Evolutionary conservation across 176 grass and related monocot species (phyloP).

Genomic region (Avena eriantha): DNA sequence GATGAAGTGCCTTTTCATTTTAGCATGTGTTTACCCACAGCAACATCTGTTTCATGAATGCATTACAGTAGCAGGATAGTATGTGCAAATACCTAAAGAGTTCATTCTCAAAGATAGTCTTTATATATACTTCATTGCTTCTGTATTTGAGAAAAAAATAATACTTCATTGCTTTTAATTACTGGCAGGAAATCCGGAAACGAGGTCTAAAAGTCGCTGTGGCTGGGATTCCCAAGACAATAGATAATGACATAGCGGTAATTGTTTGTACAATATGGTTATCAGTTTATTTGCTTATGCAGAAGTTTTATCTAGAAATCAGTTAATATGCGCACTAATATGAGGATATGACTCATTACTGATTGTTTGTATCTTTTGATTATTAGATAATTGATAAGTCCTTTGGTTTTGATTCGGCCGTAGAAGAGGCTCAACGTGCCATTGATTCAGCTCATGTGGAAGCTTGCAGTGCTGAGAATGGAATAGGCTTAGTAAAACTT

Average conservation of each 20-base stretch:
- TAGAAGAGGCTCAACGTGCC: slow-evolving; percentile 98
- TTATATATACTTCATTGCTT: slow-evolving; percentile 4
- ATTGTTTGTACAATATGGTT: not conserved
- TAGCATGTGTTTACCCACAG: not conserved
- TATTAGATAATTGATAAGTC: slow-evolving; percentile 96
- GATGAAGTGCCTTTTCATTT: not conserved
- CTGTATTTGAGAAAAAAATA: not conserved
- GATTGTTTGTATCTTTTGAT: slow-evolving; percentile 36
- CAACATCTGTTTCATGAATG: not conserved
- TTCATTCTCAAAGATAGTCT: not conserved
- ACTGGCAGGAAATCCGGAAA: slow-evolving; percentile 74
- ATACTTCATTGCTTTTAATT: slow-evolving; percentile 26
- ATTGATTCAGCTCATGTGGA: slow-evolving; percentile 99
- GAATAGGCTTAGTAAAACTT: slow-evolving; percentile 96
- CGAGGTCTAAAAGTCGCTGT: slow-evolving; percentile 79
- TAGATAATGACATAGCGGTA: slow-evolving; percentile 96
- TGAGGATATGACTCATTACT: not conserved
- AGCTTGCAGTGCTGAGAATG: slow-evolving; percentile 90
- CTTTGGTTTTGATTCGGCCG: slow-evolving; percentile 97
- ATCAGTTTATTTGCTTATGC: slow-evolving; percentile 20
- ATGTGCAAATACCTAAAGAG: not conserved
- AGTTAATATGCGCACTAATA: slow-evolving; percentile 23
- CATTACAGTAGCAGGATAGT: not conserved
- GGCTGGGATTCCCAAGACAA: slow-evolving; percentile 83
- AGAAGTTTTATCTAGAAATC: not conserved